Evolutionary conservation across 139 green algal species (phyloP), one percentile per base, ranked within the genome.

Genomic region (Zygnema circumcarinatum): DNA sequence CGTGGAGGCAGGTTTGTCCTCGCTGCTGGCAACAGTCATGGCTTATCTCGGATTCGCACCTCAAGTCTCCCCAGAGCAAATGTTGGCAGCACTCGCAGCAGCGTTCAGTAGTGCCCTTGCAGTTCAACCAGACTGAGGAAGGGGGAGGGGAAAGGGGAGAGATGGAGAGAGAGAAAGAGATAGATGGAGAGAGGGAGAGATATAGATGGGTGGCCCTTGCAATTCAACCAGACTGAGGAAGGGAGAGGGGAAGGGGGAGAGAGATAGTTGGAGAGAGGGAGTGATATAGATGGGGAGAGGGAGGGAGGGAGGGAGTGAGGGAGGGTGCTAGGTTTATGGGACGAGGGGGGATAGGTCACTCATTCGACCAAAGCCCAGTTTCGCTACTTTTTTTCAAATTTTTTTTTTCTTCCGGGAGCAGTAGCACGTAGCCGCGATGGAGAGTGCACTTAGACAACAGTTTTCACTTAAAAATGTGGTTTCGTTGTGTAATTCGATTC

Each of bases 51-150:
- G 69, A 39, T 78, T 52, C 69, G 35, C 35, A 25, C 69, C 69
- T 7, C 11, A 39, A 25, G 11, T 78, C 11, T 39, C 35, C 7
- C 7, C 7, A 41, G 7, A 3, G 69, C 69, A 78, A 78, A 16
- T 78, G 3, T 41, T 78, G 35, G 69, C 35, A 78, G 69, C 69
- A 52, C 69, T 78, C 36, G 36, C 69, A 20, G 69, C 69, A 52
- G 69, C 69, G 7, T 16, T 78, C 11, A 78, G 16, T 20, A 16
- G 35, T 22, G 69, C 69, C 16, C 7, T 78, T 78, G 11, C 47
- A 7, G 16, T 16, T 7, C 47, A 62, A 62, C 16, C 47, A 25
- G 7, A 7, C 16, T 62, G 16, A 62, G 16, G 7, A 62, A 16
- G 47, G 47, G 7, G 47, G 47, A 62, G 16, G 7, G 7, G 7